Evolutionary conservation across 208 protist genomes (phyloP), one percentile per base, ranked within the genome.

Genomic region (Acanthamoeba polyphaga): DNA sequence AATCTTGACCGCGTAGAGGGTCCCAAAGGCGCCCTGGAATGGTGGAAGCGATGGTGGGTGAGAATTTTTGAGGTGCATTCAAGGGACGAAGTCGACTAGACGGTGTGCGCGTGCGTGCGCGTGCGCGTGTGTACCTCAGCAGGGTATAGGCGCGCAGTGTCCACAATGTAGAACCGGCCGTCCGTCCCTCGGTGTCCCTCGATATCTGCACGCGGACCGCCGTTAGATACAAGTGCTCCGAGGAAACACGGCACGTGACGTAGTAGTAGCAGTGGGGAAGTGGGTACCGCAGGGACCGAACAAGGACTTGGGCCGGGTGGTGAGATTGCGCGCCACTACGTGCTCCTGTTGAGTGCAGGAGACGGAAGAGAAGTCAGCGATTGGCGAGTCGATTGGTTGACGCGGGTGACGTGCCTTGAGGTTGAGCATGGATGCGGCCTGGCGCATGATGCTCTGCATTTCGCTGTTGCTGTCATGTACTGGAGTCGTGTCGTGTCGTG

Each of bases 101-200:
- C n/a, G n/a, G n/a, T n/a, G n/a, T n/a, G n/a, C n/a, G n/a, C n/a
- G n/a, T n/a, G n/a, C n/a, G n/a, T n/a, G n/a, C n/a, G n/a, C n/a
- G n/a, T n/a, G n/a, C n/a, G n/a, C n/a, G n/a, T n/a, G n/a, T n/a
- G n/a, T n/a, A 74, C 66, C 66, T 85, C 76, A 10, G 43, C 49
- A 8, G 84, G 84, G 34, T 66, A 90, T 6, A 90, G n/a, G 19
- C 84, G 84, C 9, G 84, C 84, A 5, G 58, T 90, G 34, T 90
- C 84, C 8, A 90, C 51, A 17, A 90, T 38, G 32, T 90, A 90
- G 32, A 70, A 90, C 5, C 49, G 58, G 13, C 84, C 84, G 58
- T 90, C 84, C 32, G 58, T 70, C 6, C 84, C 84, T 32, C n/a
- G 49, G 32, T 90, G 84, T 13, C 84, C 84, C 58, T 90, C 84